Conservation (phyloP, 148 eudicot genomes). For the Chenopodium formosanum region DNA sequence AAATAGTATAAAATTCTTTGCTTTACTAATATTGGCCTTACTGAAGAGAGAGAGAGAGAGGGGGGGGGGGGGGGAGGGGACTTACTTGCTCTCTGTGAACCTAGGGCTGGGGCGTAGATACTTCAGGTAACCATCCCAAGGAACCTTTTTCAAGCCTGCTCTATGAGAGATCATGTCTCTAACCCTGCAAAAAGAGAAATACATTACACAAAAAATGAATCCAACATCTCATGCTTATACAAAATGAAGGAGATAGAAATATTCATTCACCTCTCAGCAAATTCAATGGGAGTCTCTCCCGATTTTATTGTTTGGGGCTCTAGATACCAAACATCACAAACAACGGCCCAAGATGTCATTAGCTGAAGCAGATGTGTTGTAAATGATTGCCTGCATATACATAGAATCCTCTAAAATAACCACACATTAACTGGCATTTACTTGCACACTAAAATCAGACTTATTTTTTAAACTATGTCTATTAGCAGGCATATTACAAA, state of each 20-base stretch:
- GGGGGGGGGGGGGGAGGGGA: not conserved
- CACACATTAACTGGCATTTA: not conserved
- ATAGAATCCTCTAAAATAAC: not conserved
- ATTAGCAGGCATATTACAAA: not conserved
- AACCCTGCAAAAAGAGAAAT: constrained; percentile 47
- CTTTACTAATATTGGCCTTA: not conserved
- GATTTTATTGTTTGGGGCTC: constrained; percentile 88
- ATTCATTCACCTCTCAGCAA: constrained; percentile 78
- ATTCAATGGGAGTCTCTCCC: constrained; percentile 91
- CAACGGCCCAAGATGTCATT: constrained; percentile 99
- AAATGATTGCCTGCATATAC: constrained; percentile 76
- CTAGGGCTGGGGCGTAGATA: constrained; percentile 95
- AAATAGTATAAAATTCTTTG: not conserved
- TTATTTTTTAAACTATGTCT: not conserved
- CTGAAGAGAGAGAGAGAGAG: not conserved
- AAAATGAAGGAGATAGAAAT: not conserved
- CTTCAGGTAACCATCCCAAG: constrained; percentile 97
- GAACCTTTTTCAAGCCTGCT: constrained; percentile 96
- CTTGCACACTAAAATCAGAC: not conserved
- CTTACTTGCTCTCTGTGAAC: constrained; percentile 92
- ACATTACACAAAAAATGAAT: not conserved
- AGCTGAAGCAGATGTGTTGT: constrained; percentile 93
- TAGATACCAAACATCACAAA: constrained; percentile 98
- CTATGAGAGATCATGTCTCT: constrained; percentile 74
- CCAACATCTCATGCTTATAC: not conserved